These are phyloP conservation scores for Ceratocystis alfenasii DNA, from an alignment of 2,329 filamentous ascomycete species.

Conservation along the genomic window DNA sequence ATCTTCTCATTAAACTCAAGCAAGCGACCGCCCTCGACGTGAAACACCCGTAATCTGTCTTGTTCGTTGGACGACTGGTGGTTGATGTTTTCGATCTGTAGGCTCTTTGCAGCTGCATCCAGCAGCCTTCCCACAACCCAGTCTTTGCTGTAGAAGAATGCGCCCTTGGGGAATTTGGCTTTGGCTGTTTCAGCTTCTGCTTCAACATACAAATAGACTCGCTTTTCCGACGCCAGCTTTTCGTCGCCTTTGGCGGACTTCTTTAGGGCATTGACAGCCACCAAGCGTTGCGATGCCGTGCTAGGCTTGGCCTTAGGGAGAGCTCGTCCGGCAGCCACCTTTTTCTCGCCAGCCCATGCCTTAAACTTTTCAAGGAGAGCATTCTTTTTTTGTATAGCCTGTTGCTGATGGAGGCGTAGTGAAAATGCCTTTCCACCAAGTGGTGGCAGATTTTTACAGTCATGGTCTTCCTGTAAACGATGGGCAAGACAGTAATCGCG, in stretches of 20 bases:
- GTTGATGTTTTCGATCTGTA: conserved; percentile 76
- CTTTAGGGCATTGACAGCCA: conserved; percentile 68
- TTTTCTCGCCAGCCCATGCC: conserved; percentile 68
- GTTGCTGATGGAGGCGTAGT: conserved; percentile 41
- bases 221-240: conserved; percentile 66
- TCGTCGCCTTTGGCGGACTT: conserved; percentile 81
- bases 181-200: conserved; percentile 77
- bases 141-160: conserved; percentile 69
- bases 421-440: conserved; percentile 33
- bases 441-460: conserved; percentile 63
- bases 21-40: conserved; percentile 78
- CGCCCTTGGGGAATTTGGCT: conserved; percentile 68
- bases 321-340: conserved; percentile 45
- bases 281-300: conserved; percentile 50
- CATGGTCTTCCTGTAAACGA: conserved; percentile 65
- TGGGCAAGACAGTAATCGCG: conserved; percentile 68
- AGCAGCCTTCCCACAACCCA: conserved; percentile 83
- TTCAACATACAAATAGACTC: conserved; percentile 84
- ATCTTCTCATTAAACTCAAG: conserved; percentile 83
- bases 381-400: conserved; percentile 41
- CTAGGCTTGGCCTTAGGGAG: conserved; percentile 53
- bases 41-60: conserved; percentile 74
- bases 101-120: conserved; percentile 61
- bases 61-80: conserved; percentile 65
- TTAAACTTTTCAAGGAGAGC: conserved; percentile 70